phyloP scores from a whole-genome alignment of 257 asterid species.

The Capsicum baccatum region DNA sequence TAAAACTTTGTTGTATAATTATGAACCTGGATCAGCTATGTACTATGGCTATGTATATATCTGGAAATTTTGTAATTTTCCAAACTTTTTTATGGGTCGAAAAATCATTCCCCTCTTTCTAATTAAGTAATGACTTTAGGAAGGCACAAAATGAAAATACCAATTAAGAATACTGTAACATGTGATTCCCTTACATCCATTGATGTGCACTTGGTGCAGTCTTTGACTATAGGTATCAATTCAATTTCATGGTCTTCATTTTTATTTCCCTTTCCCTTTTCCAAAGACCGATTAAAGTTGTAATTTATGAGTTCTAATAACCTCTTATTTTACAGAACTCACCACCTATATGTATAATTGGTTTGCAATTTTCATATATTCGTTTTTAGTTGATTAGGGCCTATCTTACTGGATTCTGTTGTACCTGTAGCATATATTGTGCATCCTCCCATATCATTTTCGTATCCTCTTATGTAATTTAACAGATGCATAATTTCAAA shows the following conservation, averaged over 20 bases:
- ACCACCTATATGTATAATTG: background rate
- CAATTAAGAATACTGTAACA: background rate
- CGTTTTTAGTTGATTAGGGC: background rate
- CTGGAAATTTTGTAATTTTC: conserved; percentile 16
- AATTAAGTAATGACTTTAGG: background rate
- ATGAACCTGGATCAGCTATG: conserved; percentile 14
- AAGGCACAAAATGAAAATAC: conserved; percentile 8
- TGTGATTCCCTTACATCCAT: background rate
- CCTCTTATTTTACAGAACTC: background rate
- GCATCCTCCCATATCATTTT: background rate
- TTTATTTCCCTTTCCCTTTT: background rate
- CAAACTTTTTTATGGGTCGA: background rate
- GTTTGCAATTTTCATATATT: background rate
- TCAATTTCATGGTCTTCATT: background rate
- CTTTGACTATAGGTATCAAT: background rate
- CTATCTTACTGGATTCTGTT: background rate
- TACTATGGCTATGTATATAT: background rate
- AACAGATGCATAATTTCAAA: too few species aligned
- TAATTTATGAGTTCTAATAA: background rate
- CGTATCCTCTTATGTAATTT: too few species aligned
- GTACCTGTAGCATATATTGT: background rate
- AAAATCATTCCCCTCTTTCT: background rate
- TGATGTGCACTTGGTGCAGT: background rate
- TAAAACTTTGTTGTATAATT: conserved; percentile 13
- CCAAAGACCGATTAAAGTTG: background rate